These are phyloP conservation scores for Podospora pseudoanserina DNA, from an alignment of 495 filamentous ascomycete genomes.

Conservation along the genomic window DNA sequence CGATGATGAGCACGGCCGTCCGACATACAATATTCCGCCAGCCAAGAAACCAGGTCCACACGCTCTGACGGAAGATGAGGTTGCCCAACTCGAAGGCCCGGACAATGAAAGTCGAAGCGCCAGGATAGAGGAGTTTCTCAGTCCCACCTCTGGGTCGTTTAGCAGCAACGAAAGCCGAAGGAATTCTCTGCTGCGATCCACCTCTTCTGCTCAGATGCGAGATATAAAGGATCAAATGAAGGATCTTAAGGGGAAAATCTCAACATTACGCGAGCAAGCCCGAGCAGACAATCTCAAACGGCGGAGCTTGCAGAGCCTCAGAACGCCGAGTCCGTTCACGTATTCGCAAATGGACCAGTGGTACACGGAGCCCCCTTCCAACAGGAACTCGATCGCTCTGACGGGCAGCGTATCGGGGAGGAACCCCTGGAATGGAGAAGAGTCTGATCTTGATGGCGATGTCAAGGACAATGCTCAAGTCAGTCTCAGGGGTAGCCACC, in stretches of 20 bases:
- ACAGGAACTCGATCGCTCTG: slow-evolving; percentile 24
- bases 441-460: slow-evolving; percentile 31
- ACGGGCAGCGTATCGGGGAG: slow-evolving; percentile 17
- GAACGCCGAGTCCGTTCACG: slow-evolving; percentile 81
- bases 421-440: slow-evolving; percentile 38
- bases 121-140: slow-evolving; percentile 36
- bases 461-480: background rate
- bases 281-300: slow-evolving; percentile 79
- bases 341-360: slow-evolving; percentile 65
- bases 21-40: slow-evolving; percentile 22
- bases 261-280: slow-evolving; percentile 74
- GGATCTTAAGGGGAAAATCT: slow-evolving; percentile 87
- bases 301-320: slow-evolving; percentile 76
- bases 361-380: slow-evolving; percentile 53
- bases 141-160: slow-evolving; percentile 37
- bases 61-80: slow-evolving; percentile 40
- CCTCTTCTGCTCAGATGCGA: slow-evolving; percentile 67
- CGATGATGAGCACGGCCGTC: slow-evolving; percentile 21
- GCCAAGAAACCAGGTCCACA: slow-evolving; percentile 30
- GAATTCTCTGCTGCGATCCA: slow-evolving; percentile 47
- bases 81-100: slow-evolving; percentile 28
- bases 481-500: slow-evolving; percentile 6
- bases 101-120: slow-evolving; percentile 27
- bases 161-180: slow-evolving; percentile 23
- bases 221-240: slow-evolving; percentile 91